These are phyloP conservation scores for Rhodomyrtus psidioides DNA, from an alignment of 441 rosid species.

Conservation along the genomic window DNA sequence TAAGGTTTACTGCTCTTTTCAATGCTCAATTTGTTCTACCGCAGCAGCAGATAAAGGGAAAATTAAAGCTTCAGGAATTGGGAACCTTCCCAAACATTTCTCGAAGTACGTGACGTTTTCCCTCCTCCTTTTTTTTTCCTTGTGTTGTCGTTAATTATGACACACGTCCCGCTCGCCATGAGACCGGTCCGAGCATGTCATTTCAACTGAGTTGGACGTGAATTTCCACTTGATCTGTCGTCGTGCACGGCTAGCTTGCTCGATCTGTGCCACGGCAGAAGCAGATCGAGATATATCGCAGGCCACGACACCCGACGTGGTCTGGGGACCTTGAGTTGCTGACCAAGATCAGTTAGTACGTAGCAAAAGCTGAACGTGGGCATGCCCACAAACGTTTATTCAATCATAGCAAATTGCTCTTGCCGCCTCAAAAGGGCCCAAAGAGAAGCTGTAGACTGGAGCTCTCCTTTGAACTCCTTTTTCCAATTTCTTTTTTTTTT, in stretches of 20 bases:
- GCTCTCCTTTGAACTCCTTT: neutral
- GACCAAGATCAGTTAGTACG: neutral
- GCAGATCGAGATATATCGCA: neutral
- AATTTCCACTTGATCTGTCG: neutral
- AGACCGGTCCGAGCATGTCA: neutral
- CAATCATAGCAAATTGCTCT: neutral
- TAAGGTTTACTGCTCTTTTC: neutral
- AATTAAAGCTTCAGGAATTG: neutral
- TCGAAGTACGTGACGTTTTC: neutral
- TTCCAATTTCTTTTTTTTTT: neutral
- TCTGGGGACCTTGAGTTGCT: neutral
- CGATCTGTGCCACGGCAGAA: neutral
- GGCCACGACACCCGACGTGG: neutral
- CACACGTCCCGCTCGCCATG: neutral
- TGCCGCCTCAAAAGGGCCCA: neutral
- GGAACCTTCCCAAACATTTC: neutral
- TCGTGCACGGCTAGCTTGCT: neutral
- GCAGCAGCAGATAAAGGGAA: neutral
- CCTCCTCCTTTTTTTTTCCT: too few relatives aligned
- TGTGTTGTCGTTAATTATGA: too few relatives aligned
- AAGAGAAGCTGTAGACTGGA: neutral
- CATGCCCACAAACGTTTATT: neutral
- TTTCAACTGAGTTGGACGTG: neutral
- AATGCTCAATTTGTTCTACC: neutral
- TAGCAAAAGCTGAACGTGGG: neutral